Evolutionary conservation across 2,329 filamentous ascomycete genomes (phyloP).

Genomic region (Byssoonygena ceratinophila): DNA sequence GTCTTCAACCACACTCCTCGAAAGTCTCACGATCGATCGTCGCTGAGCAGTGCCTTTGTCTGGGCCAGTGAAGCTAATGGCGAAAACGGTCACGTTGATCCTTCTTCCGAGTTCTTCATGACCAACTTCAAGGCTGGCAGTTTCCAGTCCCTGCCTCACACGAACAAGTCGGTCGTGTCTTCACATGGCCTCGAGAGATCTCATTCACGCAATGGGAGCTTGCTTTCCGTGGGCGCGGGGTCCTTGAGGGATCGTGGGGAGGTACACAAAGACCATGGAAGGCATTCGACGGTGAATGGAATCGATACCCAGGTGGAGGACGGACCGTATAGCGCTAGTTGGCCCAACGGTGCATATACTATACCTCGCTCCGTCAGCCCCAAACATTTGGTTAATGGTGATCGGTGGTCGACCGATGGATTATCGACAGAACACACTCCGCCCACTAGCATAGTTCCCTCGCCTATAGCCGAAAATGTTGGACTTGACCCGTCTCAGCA

Average conservation of each 20-base stretch:
- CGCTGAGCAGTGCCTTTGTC: slow-evolving; percentile 38
- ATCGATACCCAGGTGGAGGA: slow-evolving; percentile 2
- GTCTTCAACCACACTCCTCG: slow-evolving; percentile 33
- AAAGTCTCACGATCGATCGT: slow-evolving; percentile 37
- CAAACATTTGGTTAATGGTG: slow-evolving; percentile 27
- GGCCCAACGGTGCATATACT: background rate
- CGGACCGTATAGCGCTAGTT: background rate
- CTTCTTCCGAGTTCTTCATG: slow-evolving; percentile 32
- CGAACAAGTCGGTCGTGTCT: slow-evolving; percentile 10
- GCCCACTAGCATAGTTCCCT: slow-evolving; percentile 19
- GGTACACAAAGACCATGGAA: background rate
- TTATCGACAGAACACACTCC: slow-evolving; percentile 23
- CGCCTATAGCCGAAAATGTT: slow-evolving; percentile 28
- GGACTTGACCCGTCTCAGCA: slow-evolving; percentile 26
- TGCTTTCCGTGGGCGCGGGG: slow-evolving; percentile 15
- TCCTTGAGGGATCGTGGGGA: slow-evolving; percentile 18
- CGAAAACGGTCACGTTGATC: slow-evolving; percentile 33
- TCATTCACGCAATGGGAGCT: slow-evolving; percentile 17
- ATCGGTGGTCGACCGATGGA: slow-evolving; percentile 26
- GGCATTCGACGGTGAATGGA: slow-evolving; percentile 3
- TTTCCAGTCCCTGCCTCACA: slow-evolving; percentile 36
- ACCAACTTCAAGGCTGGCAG: slow-evolving; percentile 42
- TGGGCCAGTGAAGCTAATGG: slow-evolving; percentile 39
- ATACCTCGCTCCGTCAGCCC: slow-evolving; percentile 20
- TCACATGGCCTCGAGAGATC: slow-evolving; percentile 8